Evolutionary conservation across 192 early-diverging fungal genomes (phyloP).

Genomic region (Backusella morwellensis): DNA sequence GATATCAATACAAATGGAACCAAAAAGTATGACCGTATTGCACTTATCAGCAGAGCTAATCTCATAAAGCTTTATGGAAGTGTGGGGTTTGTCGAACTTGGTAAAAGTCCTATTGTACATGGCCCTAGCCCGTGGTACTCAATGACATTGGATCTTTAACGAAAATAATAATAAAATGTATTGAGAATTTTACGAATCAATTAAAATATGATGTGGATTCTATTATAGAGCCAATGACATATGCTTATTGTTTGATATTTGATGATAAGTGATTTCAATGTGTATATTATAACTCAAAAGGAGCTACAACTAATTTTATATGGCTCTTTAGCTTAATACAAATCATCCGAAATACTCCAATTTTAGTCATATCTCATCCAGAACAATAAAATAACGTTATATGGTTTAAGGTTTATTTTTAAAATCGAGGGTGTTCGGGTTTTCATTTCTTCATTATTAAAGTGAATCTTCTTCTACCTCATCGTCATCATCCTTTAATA

Average conservation of each 20-base stretch:
- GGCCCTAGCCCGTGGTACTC: constrained; percentile 55
- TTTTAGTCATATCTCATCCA: too few species aligned
- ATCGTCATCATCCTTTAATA: background rate
- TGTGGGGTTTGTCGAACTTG: constrained; percentile 57
- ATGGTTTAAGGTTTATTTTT: too few species aligned
- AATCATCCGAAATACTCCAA: too few species aligned
- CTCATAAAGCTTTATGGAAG: constrained; percentile 58
- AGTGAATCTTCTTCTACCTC: background rate
- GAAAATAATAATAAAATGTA: background rate
- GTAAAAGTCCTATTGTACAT: constrained; percentile 59
- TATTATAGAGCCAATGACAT: too few species aligned
- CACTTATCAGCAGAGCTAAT: constrained; percentile 55
- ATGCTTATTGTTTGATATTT: too few species aligned
- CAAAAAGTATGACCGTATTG: constrained; percentile 41
- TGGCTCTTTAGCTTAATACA: too few species aligned
- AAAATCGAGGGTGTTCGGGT: too few species aligned
- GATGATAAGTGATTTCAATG: background rate
- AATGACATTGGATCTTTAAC: constrained; percentile 28
- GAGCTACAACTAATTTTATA: too few species aligned
- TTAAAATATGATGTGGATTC: too few species aligned
- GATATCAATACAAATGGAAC: background rate
- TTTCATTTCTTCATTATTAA: background rate
- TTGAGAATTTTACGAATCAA: too few species aligned
- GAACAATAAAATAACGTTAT: too few species aligned
- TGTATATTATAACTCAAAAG: too few species aligned